Conservation (phyloP, 495 filamentous ascomycete genomes). For the Hypoxylon rickii region DNA sequence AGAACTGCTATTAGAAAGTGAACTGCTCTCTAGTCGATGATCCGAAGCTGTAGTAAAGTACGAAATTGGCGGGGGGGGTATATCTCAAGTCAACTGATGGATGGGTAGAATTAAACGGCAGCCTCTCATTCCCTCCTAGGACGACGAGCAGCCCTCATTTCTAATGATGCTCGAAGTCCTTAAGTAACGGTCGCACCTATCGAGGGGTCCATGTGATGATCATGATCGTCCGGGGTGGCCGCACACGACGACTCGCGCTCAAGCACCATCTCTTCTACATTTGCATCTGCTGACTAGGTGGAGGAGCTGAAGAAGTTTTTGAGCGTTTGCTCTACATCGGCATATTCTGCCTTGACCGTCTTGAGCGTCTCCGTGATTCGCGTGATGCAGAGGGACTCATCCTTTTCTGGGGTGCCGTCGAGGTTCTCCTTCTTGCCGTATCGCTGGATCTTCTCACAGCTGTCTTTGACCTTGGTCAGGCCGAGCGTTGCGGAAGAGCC, state of each 20-base stretch:
- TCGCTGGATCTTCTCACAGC: slow-evolving; percentile 95
- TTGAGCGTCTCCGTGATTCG: slow-evolving; percentile 71
- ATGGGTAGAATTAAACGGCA: slow-evolving; percentile 25
- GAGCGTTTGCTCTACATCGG: slow-evolving; percentile 72
- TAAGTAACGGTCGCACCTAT: slow-evolving; percentile 12
- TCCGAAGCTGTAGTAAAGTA: slow-evolving; percentile 23
- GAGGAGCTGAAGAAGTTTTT: slow-evolving; percentile 70
- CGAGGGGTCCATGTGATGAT: slow-evolving; percentile 15
- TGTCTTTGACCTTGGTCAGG: slow-evolving; percentile 87
- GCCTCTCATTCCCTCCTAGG: slow-evolving; percentile 26
- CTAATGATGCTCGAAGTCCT: slow-evolving; percentile 35
- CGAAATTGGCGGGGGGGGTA: slow-evolving; percentile 32
- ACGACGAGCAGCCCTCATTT: slow-evolving; percentile 40
- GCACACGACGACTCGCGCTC: slow-evolving; percentile 21
- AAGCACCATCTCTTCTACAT: not conserved
- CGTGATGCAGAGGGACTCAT: slow-evolving; percentile 66
- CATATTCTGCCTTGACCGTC: slow-evolving; percentile 75
- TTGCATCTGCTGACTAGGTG: slow-evolving; percentile 27
- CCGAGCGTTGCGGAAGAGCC: slow-evolving; percentile 97
- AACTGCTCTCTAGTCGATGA: slow-evolving; percentile 33
- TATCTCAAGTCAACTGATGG: slow-evolving; percentile 35
- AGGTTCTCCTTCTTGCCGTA: slow-evolving; percentile 81
- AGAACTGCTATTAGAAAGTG: slow-evolving; percentile 31
- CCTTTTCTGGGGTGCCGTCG: slow-evolving; percentile 66
- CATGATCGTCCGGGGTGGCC: slow-evolving; percentile 20